Evolutionary conservation across 2,329 filamentous ascomycete species (phyloP).

Genomic region (Aspergillus quadrilineatus): DNA sequence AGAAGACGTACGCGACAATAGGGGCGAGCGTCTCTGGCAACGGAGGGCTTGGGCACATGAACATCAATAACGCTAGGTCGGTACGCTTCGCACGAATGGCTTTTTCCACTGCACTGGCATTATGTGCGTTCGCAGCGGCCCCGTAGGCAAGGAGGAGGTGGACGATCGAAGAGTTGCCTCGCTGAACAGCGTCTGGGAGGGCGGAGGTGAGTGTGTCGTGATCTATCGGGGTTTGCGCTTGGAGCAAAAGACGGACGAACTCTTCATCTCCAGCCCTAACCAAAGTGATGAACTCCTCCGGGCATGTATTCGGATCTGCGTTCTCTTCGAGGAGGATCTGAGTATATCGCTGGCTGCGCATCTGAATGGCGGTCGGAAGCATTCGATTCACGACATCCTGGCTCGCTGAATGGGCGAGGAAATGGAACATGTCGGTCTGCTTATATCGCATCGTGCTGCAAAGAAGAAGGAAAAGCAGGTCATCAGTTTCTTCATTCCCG

Average conservation of each 20-base stretch:
- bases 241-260: conserved; percentile 9
- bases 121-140: conserved; percentile 4
- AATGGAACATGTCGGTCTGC: conserved; percentile 9
- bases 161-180: neutral
- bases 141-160: conserved; percentile 9
- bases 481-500: conserved; percentile 4
- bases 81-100: conserved; percentile 5
- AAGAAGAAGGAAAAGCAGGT: conserved; percentile 6
- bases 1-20: conserved; percentile 9
- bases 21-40: conserved; percentile 3
- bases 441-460: conserved; percentile 9
- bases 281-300: conserved; percentile 4
- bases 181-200: conserved; percentile 7
- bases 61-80: conserved; percentile 7
- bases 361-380: conserved; percentile 8
- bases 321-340: conserved; percentile 11
- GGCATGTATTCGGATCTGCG: conserved; percentile 8
- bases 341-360: conserved; percentile 3
- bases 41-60: conserved; percentile 8
- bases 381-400: conserved; percentile 7
- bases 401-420: conserved; percentile 6
- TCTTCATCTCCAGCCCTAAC: conserved; percentile 1
- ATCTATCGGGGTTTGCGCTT: conserved; percentile 3
- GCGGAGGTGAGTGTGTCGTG: conserved; percentile 3
- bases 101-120: conserved; percentile 7